Base-by-base conservation (phyloP, 2,329 filamentous ascomycete species). In the Cytospora piceicola region DNA sequence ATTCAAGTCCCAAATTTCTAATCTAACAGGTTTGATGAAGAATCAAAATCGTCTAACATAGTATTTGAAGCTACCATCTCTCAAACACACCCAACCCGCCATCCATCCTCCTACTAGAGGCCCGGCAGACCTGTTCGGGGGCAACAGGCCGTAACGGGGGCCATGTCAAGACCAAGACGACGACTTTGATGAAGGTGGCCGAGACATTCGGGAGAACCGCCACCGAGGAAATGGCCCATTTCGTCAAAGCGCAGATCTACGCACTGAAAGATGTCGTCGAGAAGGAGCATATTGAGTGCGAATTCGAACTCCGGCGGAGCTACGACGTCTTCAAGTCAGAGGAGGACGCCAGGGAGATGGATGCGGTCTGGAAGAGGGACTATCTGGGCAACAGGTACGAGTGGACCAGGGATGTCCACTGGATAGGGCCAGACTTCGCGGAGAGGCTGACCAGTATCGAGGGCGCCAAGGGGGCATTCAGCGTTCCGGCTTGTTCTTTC, bases 101-200 rank as follows among this genome's bases (percentile, higher is more conserved):
- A 20, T 54, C 46, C 3, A 58, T 65, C 30, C 58, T 67, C 29
- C 58, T 67, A 4, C 53, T 68, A 8, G 66, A 68, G 32, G 66
- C 66, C 6, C 64, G 66, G 2, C 66, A 66, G 24, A 65, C 66
- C 14, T 68, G 64, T 39, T 68, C 66, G 5, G 66, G 66, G 0
- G 66, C 66, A 6, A 66, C 66, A 8, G 66, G 64, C 27, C 66
- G 66, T 27, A 68, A 68, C 4, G 64, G 66, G 7, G 66, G 66
- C 27, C 66, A 68, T 24, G 14, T 49, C 15, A 68, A 65, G 14
- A 12, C 29, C 6, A 63, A 65, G 34, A 60, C 61, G 11, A 54
- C 60, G 15, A 55, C 36, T 2, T 27, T 66, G 15, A 49, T 65
- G 46, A 17, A 22, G 2, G 11, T 51, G 11, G 27, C 34, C 29